Conservation (phyloP, 1,284 basidiomycete species). For the Cystobasidium pallidum region DNA sequence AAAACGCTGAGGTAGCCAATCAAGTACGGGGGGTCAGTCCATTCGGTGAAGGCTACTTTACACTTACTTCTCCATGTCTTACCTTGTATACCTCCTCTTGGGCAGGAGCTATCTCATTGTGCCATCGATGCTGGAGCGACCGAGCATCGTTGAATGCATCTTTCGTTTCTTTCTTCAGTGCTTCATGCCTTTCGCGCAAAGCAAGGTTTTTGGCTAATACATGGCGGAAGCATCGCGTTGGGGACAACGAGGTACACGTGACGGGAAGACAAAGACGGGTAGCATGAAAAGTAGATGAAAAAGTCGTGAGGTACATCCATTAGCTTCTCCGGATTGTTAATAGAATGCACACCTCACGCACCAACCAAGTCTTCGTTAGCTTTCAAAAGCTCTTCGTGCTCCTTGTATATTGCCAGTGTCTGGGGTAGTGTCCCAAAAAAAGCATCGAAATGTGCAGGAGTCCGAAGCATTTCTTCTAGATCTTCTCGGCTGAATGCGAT, state of each 20-base stretch:
- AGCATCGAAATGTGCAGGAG: slow-evolving; percentile 82
- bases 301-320: not conserved
- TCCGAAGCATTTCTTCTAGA: slow-evolving; percentile 79
- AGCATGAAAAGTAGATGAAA: not conserved
- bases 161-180: slow-evolving; percentile 51
- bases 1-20: slow-evolving; percentile 65
- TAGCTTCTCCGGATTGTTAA: not conserved
- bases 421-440: slow-evolving; percentile 75
- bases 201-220: slow-evolving; percentile 40
- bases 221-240: not conserved
- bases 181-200: slow-evolving; percentile 59
- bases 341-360: not conserved
- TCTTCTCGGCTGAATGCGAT: slow-evolving; percentile 70
- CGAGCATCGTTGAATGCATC: slow-evolving; percentile 75
- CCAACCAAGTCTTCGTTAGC: slow-evolving; percentile 62
- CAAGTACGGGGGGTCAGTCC: not conserved
- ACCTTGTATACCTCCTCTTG: slow-evolving; percentile 87
- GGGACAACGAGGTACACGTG: not conserved
- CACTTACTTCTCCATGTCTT: too few relatives aligned
- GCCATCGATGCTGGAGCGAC: slow-evolving; percentile 75
- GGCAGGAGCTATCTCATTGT: slow-evolving; percentile 73
- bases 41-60: too few relatives aligned
- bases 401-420: slow-evolving; percentile 72
- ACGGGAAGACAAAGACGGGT: too few relatives aligned
- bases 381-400: slow-evolving; percentile 69